Base-by-base conservation (phyloP, 164 flowering plant species). In the Stephania japonica region DNA sequence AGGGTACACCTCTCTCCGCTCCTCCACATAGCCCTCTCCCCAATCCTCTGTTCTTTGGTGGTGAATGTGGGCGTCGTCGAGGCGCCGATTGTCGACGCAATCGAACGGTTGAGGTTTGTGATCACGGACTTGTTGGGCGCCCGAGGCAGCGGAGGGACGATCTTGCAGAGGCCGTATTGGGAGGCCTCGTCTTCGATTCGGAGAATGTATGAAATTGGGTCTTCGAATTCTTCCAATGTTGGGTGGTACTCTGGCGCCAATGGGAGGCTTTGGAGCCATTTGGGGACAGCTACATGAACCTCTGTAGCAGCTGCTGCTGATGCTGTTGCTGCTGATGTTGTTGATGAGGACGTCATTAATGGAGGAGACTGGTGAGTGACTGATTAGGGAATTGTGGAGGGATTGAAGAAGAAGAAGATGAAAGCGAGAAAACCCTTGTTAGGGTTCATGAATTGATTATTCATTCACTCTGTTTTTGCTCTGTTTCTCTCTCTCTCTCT, bases 111-210 rank as follows among this genome's bases (percentile, higher is more conserved):
- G 47, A 93, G 84, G 82, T 93, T 88, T 12, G 89, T 42, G 65
- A 90, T 77, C 1, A 84, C 83, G 1, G 94, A 78, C 70, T 96
- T 96, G 80, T 86, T 91, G 0, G 93, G 76, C 5, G 85, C 77
- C 1, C 91, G 80, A 0, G 90, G 86, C 0, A 96, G 81, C 0
- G 99, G 99, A 19, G 99, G 99, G 0, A 96, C 85, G 83, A 96
- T 96, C 84, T 96, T 96, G 84, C 99, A 96, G 86, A 96, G 93
- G 23, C 99, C 99, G 71, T 80, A 96, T 42, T 80, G 75, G 26
- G 97, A 87, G 23, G 99, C 99, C 65, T 96, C 97, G 26, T 90
- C 86, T 77, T 96, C 99, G 86, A 96, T 92, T 85, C 93, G 93
- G 77, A 88, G 87, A 84, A 96, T 93, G 90, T 92, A 96, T 7